phyloP scores from a whole-genome alignment of 2,329 filamentous ascomycete species.

The Pseudopyrenochaeta lycopersici region DNA sequence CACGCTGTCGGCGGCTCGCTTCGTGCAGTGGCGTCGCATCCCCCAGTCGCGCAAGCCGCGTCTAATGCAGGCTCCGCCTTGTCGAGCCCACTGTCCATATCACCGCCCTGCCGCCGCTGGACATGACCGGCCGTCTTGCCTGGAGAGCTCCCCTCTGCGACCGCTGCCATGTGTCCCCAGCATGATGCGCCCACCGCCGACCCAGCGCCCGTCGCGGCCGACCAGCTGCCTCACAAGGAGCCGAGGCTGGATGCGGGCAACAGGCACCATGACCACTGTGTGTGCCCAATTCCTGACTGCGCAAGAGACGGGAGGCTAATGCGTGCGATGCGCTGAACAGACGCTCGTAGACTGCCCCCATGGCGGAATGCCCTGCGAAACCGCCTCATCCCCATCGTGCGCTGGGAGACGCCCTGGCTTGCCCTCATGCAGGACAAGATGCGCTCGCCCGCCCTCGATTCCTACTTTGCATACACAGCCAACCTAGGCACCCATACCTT shows the following conservation, averaged over 20 bases:
- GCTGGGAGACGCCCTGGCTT: slow-evolving; percentile 95
- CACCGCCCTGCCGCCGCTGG: slow-evolving; percentile 9
- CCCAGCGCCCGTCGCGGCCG: background rate
- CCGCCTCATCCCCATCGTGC: slow-evolving; percentile 81
- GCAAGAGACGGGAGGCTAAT: slow-evolving; percentile 23
- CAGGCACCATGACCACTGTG: slow-evolving; percentile 73
- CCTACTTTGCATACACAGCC: slow-evolving; percentile 95
- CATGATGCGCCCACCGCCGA: slow-evolving; percentile 14
- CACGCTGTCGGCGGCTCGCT: slow-evolving; percentile 15
- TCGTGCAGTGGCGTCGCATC: slow-evolving; percentile 5
- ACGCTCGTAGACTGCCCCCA: slow-evolving; percentile 80
- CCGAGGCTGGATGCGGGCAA: slow-evolving; percentile 73
- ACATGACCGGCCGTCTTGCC: slow-evolving; percentile 19
- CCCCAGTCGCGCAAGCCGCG: background rate
- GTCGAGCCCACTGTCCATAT: background rate
- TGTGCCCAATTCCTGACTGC: slow-evolving; percentile 27
- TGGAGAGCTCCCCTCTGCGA: slow-evolving; percentile 16
- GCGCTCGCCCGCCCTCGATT: slow-evolving; percentile 85
- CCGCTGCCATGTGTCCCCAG: slow-evolving; percentile 10
- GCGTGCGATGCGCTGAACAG: slow-evolving; percentile 57
- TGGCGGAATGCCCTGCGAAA: slow-evolving; percentile 92
- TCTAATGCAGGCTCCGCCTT: slow-evolving; percentile 1
- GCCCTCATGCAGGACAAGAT: slow-evolving; percentile 83
- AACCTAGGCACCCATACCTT: slow-evolving; percentile 98
- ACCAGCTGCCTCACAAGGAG: slow-evolving; percentile 16